Conservation (phyloP, 768 basidiomycete species). For the Psilocybe sp. region DNA sequence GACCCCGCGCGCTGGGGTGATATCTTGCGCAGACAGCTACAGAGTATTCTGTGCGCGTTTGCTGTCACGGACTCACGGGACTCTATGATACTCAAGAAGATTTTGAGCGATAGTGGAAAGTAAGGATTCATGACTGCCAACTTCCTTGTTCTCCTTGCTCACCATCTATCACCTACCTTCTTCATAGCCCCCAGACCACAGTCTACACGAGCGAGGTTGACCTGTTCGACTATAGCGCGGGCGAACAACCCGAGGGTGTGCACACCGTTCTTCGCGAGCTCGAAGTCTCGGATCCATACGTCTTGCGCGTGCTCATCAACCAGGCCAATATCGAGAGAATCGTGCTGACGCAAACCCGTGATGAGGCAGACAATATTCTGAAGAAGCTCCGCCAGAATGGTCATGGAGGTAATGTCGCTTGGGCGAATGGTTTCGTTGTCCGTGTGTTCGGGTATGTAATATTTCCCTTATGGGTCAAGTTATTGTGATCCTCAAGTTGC, state of each 20-base stretch:
- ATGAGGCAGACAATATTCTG: slow-evolving; percentile 57
- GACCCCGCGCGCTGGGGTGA: slow-evolving; percentile 63
- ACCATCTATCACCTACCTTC: not conserved
- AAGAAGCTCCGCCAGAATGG: slow-evolving; percentile 22
- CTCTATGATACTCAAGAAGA: slow-evolving; percentile 46
- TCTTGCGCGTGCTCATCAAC: slow-evolving; percentile 82
- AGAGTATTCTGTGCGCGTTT: slow-evolving; percentile 58
- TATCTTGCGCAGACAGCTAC: slow-evolving; percentile 64
- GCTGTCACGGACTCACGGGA: slow-evolving; percentile 75
- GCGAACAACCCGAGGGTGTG: slow-evolving; percentile 63
- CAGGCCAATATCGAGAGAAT: slow-evolving; percentile 65
- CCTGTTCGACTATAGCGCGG: slow-evolving; percentile 74
- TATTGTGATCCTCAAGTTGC: too few species aligned
- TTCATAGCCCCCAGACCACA: slow-evolving; percentile 37
- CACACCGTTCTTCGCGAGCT: slow-evolving; percentile 81
- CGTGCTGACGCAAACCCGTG: slow-evolving; percentile 62
- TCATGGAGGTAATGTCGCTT: slow-evolving; percentile 51
- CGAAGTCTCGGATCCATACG: slow-evolving; percentile 71
- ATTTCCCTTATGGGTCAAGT: too few species aligned
- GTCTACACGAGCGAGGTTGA: slow-evolving; percentile 72
- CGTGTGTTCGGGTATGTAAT: slow-evolving; percentile 65
- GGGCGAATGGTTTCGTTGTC: slow-evolving; percentile 65
- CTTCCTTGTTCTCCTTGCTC: not conserved
- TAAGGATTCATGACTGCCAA: slow-evolving; percentile 36
- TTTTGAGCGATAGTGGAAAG: slow-evolving; percentile 62